Base-by-base conservation (phyloP, 2,329 filamentous ascomycete genomes). In the Plenodomus biglobosus region DNA sequence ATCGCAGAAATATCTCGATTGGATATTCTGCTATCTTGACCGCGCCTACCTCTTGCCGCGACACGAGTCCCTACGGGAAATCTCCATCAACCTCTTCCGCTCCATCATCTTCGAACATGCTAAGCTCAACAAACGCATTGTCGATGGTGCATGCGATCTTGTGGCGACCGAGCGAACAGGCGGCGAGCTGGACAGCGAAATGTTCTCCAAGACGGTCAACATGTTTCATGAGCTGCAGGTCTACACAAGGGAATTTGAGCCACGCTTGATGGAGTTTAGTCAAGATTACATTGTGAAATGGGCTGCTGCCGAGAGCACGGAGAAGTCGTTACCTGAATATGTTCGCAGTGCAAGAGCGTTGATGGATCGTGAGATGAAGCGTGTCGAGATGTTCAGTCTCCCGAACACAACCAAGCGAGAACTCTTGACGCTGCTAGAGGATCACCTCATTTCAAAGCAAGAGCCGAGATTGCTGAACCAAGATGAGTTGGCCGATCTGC, bases 1-100 rank as follows among this genome's bases (percentile, higher is more conserved):
- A 32, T 11, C 38, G 42, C 59, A 91, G 85, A 82, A 85, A 56
- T 85, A 86, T 13, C 83, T 99, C 43, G 84, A 91, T 40, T 92
- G 88, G 55, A 87, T 95, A 34, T 97, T 96, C 73, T 95, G 91
- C 75, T 99, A 92, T 65, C 81, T 99, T 56, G 92, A 99, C 69
- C 85, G 94, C 54, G 89, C 91, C 2, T 96, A 91, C 66, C 79
- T 99, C 7, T 77, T 96, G 2, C 85, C 87, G 48, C 85, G 85
- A 38, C 85, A 86, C 58, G 83, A 86, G 18, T 87, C 87, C 27
- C 84, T 99, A 47, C 87, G 92, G 64, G 90, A 95, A 64, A 85
- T 95, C 76, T 84, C 86, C 4, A 84, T 94, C 46, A 74, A 79
- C 13, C 80, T 90, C 50, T 99, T 97, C 68, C 83, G 88, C 44